A percentile compares a stretch with the other conserved stretches of the same genome.
Evolutionary conservation across 176 grass and related monocot species (phyloP).

Genomic region (Avena eriantha): DNA sequence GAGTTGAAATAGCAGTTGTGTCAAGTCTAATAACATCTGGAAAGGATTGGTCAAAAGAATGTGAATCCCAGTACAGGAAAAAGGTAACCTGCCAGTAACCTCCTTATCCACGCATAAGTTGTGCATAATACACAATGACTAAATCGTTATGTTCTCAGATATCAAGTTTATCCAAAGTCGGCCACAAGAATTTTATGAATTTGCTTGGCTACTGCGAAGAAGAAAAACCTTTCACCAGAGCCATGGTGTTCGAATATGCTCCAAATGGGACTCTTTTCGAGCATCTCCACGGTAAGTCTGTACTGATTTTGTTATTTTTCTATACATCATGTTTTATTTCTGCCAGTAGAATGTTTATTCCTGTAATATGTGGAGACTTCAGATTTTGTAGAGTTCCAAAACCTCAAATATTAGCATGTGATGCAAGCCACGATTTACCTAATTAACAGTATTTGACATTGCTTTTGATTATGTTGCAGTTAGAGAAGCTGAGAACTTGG

Average conservation of each 20-base stretch:
- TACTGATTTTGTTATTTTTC: background rate
- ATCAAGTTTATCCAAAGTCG: conserved; percentile 60
- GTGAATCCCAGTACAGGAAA: conserved; percentile 73
- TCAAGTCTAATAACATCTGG: conserved; percentile 47
- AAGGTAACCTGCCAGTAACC: conserved; percentile 60
- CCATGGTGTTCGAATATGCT: conserved; percentile 92
- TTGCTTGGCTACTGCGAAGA: conserved; percentile 82
- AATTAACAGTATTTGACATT: background rate
- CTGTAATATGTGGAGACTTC: background rate
- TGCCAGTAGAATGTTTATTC: background rate
- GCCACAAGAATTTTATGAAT: conserved; percentile 85
- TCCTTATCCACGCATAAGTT: background rate
- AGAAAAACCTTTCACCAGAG: conserved; percentile 69
- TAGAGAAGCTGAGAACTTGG: conserved; percentile 72
- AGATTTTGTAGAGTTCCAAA: background rate
- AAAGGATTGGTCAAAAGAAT: conserved; percentile 78
- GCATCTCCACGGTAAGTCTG: conserved; percentile 69
- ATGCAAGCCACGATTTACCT: background rate
- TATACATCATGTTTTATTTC: background rate
- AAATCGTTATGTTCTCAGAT: conserved; percentile 44
- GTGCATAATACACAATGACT: background rate
- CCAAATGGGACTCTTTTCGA: conserved; percentile 82
- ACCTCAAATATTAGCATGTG: background rate
- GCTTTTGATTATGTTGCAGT: conserved; percentile 51
- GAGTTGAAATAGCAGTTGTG: conserved; percentile 79